Base-by-base conservation (phyloP, 2,329 filamentous ascomycete species). In the Colletotrichum scovillei region DNA sequence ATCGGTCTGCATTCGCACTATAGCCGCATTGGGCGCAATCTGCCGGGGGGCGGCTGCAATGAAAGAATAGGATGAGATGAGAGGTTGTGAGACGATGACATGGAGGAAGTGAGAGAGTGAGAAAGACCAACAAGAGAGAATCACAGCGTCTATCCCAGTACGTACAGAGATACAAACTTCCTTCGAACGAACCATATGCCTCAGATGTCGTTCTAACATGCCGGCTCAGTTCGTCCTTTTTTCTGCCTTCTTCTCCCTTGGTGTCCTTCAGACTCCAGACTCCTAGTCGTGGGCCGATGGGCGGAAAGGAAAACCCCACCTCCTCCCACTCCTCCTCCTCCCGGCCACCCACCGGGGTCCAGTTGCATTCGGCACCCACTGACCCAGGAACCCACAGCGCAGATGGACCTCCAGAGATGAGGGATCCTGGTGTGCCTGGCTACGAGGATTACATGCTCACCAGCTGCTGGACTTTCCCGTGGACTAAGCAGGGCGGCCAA, bases 21-120 rank as follows among this genome's bases (percentile, higher is more conserved):
- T 19, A 32, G 3, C 60, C 67, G n/a, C 22, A n/a, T 64, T 64
- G 46, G 65, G 69, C 64, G n/a, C 38, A n/a, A 22, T 22, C 42
- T 32, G n/a, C 46, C 38, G 30, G 46, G 46, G 53, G 7, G 14
- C 26, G 24, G 16, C 16, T 30, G 26, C 63, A 35, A 24, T 59
- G n/a, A 49, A 49, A 42, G 30, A 52, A 22, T 28, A 56, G 55
- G 32, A 56, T 62, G n/a, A 22, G 22, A 4, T 56, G 24, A 46
- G 22, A 30, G 32, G 5, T n/a, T 28, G 63, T 42, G n/a, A 42
- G 53, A 72, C 22, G 30, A 56, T 32, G 46, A 19, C 7, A 8
- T 16, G 35, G 14, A 38, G 30, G 8, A 12, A 26, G 19, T 16
- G 14, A 24, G 12, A 38, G 28, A 4, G 12, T 22, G 19, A 32